Base-by-base conservation (phyloP, 2,329 filamentous ascomycete species). In the Hyphodiscus sp. region DNA sequence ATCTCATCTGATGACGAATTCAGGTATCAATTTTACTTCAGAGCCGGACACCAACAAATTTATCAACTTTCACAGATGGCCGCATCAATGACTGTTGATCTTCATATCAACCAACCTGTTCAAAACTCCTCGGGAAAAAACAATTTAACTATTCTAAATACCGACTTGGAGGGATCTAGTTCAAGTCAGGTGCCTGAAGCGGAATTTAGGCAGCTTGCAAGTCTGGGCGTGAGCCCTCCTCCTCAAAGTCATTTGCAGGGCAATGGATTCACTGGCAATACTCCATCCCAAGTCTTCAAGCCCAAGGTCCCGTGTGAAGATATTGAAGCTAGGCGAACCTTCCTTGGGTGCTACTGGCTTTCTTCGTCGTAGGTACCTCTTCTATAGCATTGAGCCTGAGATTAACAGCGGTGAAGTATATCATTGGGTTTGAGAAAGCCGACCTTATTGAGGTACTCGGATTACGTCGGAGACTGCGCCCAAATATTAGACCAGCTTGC, bases 11-110 rank as follows among this genome's bases (percentile, higher is more conserved):
- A 42, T 20, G 7, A 47, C 33, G 13, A 47, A 9, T 23, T 20
- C 45, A 64, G 63, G 61, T 63, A 65, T 54, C 67, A 69, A 48
- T 63, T 63, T 30, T 64, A 64, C 45, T 68, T 68, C 30, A 58
- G 65, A 15, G 55, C 60, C 6, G 59, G 61, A 10, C 63, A 55
- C 1, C 59, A 68, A 45, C 67, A 68, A 50, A 57, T 68, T 19
- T 67, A 68, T 47, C 68, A 69, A 44, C 58, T 70, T 19, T 58
- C 59, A 11, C 64, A 69, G 47, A 60, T 69, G 15, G 44, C 44
- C 15, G 33, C 29, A 2, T 19, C 53, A 48, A 47, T 45, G 9
- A 19, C 53, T 16, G 42, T 45, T 5, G 41, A 44, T 11, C 48
- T 50, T 29, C 5, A 20, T n/a, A n/a, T 19, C n/a, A 19, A 9